phyloP scores from a whole-genome alignment of 306 rosid genomes.

The Erythrophleum fordii region DNA sequence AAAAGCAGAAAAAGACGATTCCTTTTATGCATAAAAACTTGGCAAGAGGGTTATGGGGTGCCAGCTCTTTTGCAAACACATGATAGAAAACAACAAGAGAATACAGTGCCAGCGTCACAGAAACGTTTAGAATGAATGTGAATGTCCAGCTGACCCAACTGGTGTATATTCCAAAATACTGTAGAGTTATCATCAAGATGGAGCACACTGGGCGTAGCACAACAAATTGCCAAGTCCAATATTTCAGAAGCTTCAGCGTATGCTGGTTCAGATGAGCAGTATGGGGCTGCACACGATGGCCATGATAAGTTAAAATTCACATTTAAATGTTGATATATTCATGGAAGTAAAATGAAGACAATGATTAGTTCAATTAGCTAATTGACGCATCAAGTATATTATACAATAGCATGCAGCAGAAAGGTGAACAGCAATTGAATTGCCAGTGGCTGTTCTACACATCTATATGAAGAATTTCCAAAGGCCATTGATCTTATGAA shows the following conservation, averaged over 20 bases:
- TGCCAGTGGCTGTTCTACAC: not conserved
- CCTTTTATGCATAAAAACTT: slow-evolving; percentile 93
- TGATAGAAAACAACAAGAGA: slow-evolving; percentile 84
- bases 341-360: not conserved
- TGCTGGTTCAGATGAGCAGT: slow-evolving; percentile 64
- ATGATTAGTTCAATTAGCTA: not conserved
- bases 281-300: slow-evolving; percentile 64
- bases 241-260: slow-evolving; percentile 71
- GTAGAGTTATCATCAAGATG: slow-evolving; percentile 77
- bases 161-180: slow-evolving; percentile 66
- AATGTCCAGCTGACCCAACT: slow-evolving; percentile 86
- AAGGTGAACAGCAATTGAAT: not conserved
- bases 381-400: slow-evolving; percentile 13
- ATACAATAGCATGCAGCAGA: not conserved
- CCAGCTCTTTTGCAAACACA: slow-evolving; percentile 84
- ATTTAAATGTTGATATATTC: slow-evolving; percentile 17
- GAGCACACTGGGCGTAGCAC: slow-evolving; percentile 79
- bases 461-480: slow-evolving; percentile 1
- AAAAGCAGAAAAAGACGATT: slow-evolving; percentile 90
- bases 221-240: slow-evolving; percentile 92
- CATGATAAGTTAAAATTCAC: slow-evolving; percentile 25
- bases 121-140: slow-evolving; percentile 79
- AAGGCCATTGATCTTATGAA: not conserved
- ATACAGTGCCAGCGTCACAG: slow-evolving; percentile 78
- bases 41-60: slow-evolving; percentile 84